phyloP scores from a whole-genome alignment of 805 yeast species.

The Kodamaea fukazawae region DNA sequence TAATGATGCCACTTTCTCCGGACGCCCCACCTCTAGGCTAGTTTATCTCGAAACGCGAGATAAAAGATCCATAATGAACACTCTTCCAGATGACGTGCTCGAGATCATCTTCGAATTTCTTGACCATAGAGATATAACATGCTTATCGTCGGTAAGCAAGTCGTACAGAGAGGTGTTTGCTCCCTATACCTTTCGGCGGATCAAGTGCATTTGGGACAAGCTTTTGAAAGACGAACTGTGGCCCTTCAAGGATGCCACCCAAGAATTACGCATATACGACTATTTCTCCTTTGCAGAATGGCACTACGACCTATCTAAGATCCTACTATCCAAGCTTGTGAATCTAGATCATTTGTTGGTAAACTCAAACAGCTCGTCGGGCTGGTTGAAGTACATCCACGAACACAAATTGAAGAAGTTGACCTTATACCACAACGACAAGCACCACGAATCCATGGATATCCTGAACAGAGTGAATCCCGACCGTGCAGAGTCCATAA shows the following conservation, averaged over 20 bases:
- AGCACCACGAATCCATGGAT: conserved; percentile 17
- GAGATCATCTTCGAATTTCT: conserved; percentile 9
- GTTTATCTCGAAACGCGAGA: no score
- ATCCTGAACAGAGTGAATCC: conserved; percentile 5
- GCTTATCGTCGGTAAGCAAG: conserved; percentile 16
- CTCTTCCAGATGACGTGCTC: conserved; percentile 8
- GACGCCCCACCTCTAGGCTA: no score
- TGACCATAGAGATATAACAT: conserved; percentile 11
- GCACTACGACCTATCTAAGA: conserved; percentile 28
- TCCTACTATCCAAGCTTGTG: conserved; percentile 21
- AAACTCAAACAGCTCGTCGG: conserved; percentile 36
- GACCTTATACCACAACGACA: conserved; percentile 25
- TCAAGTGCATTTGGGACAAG: conserved; percentile 28
- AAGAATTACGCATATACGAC: conserved; percentile 27
- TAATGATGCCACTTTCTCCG: no score
- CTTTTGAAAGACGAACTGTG: conserved; percentile 10
- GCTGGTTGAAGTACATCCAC: conserved; percentile 40
- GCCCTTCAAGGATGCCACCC: conserved; percentile 1
- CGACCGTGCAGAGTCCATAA: neutral
- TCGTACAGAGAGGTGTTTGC: conserved; percentile 18
- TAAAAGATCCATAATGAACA: conserved; percentile 1
- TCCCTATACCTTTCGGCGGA: conserved; percentile 18
- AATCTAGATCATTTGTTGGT: conserved; percentile 22
- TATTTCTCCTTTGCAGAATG: conserved; percentile 36
- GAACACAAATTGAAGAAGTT: conserved; percentile 19